Evolutionary conservation across 108 stramenopile species (phyloP), one percentile per base, ranked within the genome.

Genomic region (Nitzschia sp.): DNA sequence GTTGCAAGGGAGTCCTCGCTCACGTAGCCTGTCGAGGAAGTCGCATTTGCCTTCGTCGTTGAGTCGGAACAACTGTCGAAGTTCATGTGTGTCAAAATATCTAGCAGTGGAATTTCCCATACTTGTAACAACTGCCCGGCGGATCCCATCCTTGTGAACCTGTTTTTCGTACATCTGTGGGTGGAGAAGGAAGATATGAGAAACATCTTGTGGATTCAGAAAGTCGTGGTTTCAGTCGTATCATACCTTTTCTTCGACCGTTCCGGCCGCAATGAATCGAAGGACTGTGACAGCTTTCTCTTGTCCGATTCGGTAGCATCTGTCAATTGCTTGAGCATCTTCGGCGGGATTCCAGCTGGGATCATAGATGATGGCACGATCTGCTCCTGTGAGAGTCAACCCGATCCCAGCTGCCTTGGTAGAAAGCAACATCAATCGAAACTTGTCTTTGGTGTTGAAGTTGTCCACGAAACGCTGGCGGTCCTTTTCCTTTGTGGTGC

Each of bases 301-400:
- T 74, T 98, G 96, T 14, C 98, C 98, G 72, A 98, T 96, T 10
- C 96, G 79, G 80, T 94, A 93, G 38, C 86, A 84, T 24, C 83
- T 72, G 57, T 77, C 97, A 38, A 93, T 80, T 10, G 96, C 97
- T 60, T 98, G 97, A 19, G 95, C 63, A 80, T 99, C 98, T 41
- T 95, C 96, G 46, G 95, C 86, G 1, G 96, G 96, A 70, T 74
- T 75, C 90, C 87, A 88, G 15, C 59, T 65, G 3, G 91, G 91
- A 76, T 92, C 90, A 53, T 86, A 96, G 26, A 98, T 70, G 26
- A 98, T 79, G 12, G 81, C 88, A 7, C 85, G 78, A 62, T 94
- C 90, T 26, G 94, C 96, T 22, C 90, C 90, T 29, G 84, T 88
- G 26, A 93, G 69, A 12, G 91, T 93, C 7, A 93, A 73, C 6